Evolutionary conservation across 2,329 filamentous ascomycete genomes (phyloP).

Genomic region (Ceratocystis colombiana): DNA sequence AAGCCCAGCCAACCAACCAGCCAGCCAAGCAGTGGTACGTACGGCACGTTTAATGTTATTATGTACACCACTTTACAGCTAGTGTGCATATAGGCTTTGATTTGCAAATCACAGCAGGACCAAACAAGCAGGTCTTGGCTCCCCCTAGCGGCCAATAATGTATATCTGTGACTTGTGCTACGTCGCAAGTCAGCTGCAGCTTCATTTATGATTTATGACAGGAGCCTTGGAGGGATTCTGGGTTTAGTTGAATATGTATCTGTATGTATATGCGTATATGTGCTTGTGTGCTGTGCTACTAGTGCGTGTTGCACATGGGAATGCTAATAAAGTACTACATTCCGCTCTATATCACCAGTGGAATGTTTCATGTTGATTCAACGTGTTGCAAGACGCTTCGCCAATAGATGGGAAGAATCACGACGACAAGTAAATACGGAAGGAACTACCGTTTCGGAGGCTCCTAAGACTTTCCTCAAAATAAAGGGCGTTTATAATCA

Average conservation of each 20-base stretch:
- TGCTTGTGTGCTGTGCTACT: background rate
- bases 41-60: too few species aligned
- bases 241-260: background rate
- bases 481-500: conserved; percentile 10
- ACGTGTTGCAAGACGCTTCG: conserved; percentile 9
- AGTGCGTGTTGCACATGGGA: background rate
- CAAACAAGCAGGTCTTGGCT: background rate
- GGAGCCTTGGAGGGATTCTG: background rate
- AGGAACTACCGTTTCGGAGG: background rate
- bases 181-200: background rate
- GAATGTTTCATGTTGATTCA: conserved; percentile 17
- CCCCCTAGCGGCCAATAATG: background rate
- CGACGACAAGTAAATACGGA: conserved; percentile 7
- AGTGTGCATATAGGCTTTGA: background rate
- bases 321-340: conserved; percentile 13
- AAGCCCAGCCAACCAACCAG: background rate
- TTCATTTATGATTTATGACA: conserved; percentile 6
- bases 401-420: conserved; percentile 4
- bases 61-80: background rate
- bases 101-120: background rate
- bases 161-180: conserved; percentile 15
- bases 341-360: conserved; percentile 5
- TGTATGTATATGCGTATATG: too few species aligned
- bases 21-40: background rate
- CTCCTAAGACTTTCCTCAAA: background rate